Base-by-base conservation (phyloP, 164 flowering plant genomes). In the Sextonia rubra region DNA sequence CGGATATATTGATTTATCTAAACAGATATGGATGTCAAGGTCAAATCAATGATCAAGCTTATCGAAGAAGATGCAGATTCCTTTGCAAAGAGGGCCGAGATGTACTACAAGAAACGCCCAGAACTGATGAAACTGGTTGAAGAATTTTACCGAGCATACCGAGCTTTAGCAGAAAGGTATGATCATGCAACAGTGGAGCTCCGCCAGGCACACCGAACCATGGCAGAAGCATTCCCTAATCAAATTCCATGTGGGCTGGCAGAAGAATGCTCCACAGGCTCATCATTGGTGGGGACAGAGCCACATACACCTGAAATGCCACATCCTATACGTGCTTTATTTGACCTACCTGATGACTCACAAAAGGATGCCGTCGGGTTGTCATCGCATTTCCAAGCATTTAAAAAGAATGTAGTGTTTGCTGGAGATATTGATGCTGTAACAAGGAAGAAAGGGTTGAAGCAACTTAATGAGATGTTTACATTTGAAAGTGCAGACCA, bases 121-220 rank as follows among this genome's bases (percentile, higher is more conserved):
- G 76, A 74, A 66, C 65, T 74, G 22, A 60, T 74, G 63, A 74
- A 74, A 17, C 47, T 74, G 29, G 76, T 74, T 44, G 71, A 66
- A 48, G 76, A 66, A 24, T 67, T 56, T 22, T 74, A 74, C 25
- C 58, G 70, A 20, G 76, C 76, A 11, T 94, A 94, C 71, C 96
- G 97, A 76, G 94, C 98, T 12, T 83, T 94, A 72, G 98, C 98
- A 72, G 98, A 94, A 80, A 85, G 96, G 79, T 94, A 94, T 74
- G 91, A 94, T 77, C 91, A 92, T 79, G 93, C 91, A 60, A 90
- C 92, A 4, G 92, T 78, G 62, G 98, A 84, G 79, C 93, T 94
- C 12, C 93, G 92, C 25, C 91, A 90, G 23, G 98, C 97, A 15
- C 98, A 94, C 69, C 83, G 85, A 78, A 87, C 95, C 49, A 91